These are phyloP conservation scores for Polyporus tsugae DNA, from an alignment of 1,284 basidiomycete genomes.

Conservation along the genomic window DNA sequence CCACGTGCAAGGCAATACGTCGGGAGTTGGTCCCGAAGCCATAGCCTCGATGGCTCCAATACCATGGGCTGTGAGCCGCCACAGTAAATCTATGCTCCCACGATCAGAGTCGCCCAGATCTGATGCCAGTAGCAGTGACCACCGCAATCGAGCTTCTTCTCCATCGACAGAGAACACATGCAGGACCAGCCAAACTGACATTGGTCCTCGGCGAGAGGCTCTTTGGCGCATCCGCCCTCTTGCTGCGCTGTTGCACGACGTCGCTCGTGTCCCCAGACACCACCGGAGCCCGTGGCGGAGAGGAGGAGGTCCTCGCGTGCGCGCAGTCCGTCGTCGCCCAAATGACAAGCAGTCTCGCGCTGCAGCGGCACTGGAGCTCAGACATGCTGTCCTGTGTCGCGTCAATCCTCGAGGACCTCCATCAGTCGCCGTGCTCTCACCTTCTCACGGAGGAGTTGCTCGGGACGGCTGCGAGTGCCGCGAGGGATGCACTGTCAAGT, in stretches of 20 bases:
- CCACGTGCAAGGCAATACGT: not conserved
- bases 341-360: not conserved
- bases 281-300: not conserved
- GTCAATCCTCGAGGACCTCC: not conserved
- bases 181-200: not conserved
- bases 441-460: not conserved
- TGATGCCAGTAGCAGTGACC: not conserved
- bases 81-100: not conserved
- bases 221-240: not conserved
- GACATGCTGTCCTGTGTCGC: constrained; percentile 2
- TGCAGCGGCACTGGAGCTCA: not conserved
- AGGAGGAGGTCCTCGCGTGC: not conserved
- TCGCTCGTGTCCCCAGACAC: not conserved
- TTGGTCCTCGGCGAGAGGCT: not conserved
- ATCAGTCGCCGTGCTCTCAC: not conserved
- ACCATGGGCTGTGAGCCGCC: not conserved
- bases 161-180: not conserved
- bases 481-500: not conserved
- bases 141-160: not conserved
- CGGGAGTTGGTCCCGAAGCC: not conserved
- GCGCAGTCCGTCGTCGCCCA: not conserved
- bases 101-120: not conserved
- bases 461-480: not conserved
- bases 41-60: not conserved
- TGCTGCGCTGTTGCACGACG: not conserved